Evolutionary conservation across 345 rosid species (phyloP).

Genomic region (Geranium brycei): DNA sequence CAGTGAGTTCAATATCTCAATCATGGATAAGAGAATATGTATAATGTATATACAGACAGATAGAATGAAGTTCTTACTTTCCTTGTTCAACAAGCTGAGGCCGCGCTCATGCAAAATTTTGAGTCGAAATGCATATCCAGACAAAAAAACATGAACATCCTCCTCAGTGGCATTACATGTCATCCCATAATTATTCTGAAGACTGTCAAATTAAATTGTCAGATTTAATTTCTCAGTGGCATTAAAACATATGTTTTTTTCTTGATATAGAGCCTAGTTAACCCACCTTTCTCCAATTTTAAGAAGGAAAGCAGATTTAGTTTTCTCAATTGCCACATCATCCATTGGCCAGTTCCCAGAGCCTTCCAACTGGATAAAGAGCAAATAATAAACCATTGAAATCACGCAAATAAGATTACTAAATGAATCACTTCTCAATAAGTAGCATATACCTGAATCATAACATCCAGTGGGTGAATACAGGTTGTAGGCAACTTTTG

Average conservation of each 20-base stretch:
- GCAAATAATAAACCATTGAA: conserved; percentile 10
- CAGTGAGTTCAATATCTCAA: not conserved
- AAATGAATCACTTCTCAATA: not conserved
- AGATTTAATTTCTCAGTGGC: not conserved
- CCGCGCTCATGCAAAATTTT: conserved; percentile 83
- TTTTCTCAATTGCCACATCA: conserved; percentile 72
- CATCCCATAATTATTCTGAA: conserved; percentile 54
- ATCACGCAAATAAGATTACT: conserved; percentile 5
- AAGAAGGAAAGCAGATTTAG: conserved; percentile 77
- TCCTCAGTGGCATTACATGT: conserved; percentile 60
- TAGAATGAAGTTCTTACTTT: conserved; percentile 31
- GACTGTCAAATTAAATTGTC: conserved; percentile 40
- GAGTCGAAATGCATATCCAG: conserved; percentile 80
- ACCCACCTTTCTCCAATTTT: conserved; percentile 80
- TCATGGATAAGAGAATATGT: not conserved
- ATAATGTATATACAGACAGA: no score
- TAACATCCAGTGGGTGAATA: conserved; percentile 67
- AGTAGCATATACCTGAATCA: conserved; percentile 64
- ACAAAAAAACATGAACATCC: conserved; percentile 52
- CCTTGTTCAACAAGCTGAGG: conserved; percentile 58
- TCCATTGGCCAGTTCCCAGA: conserved; percentile 97
- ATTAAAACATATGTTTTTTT: not conserved
- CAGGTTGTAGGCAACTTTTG: conserved; percentile 40
- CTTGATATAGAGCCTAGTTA: conserved; percentile 8
- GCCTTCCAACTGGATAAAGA: conserved; percentile 66